Percentiles rank a stretch among this genome's conserved stretches.
Evolutionary conservation across 2,329 filamentous ascomycete species (phyloP).

Genomic region (Nigrospora osmanthi): DNA sequence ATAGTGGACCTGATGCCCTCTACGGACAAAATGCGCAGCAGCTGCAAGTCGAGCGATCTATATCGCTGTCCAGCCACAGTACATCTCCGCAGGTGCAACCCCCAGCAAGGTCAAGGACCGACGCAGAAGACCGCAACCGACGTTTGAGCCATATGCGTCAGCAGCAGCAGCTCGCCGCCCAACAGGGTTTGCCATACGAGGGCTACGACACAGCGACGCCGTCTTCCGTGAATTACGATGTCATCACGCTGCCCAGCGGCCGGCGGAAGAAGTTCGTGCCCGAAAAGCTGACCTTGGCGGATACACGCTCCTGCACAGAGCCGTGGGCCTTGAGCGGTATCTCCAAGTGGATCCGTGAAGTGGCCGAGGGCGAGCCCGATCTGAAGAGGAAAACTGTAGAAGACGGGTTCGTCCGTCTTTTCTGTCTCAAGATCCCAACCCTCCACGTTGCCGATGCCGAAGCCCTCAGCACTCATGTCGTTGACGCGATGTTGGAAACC

Average conservation of each 20-base stretch:
- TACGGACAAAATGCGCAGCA: constrained; percentile 35
- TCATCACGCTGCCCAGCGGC: constrained; percentile 74
- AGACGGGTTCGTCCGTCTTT: constrained; percentile 80
- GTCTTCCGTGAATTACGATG: constrained; percentile 61
- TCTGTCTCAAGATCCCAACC: constrained; percentile 90
- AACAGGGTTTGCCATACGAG: constrained; percentile 44
- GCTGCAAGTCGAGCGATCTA: constrained; percentile 58
- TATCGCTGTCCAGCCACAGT: constrained; percentile 75
- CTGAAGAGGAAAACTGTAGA: constrained; percentile 77
- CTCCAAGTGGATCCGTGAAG: constrained; percentile 74
- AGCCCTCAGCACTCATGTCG: constrained; percentile 68
- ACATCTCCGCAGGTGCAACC: constrained; percentile 71
- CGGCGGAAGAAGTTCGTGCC: constrained; percentile 80
- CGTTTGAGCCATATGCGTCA: constrained; percentile 39
- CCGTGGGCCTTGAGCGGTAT: constrained; percentile 93
- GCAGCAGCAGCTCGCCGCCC: constrained; percentile 42
- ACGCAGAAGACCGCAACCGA: constrained; percentile 63
- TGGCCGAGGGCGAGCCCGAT: constrained; percentile 88
- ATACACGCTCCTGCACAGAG: constrained; percentile 79
- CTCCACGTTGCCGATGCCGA: constrained; percentile 99
- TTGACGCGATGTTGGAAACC: constrained; percentile 70
- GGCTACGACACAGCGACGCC: constrained; percentile 48
- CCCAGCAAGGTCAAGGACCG: constrained; percentile 88
- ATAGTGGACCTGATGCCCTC: constrained; percentile 42
- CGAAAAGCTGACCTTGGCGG: constrained; percentile 68